Evolutionary conservation across 2,329 filamentous ascomycete species (phyloP), one percentile per base, ranked within the genome.

Genomic region (Aspergillus brunneoviolaceus): DNA sequence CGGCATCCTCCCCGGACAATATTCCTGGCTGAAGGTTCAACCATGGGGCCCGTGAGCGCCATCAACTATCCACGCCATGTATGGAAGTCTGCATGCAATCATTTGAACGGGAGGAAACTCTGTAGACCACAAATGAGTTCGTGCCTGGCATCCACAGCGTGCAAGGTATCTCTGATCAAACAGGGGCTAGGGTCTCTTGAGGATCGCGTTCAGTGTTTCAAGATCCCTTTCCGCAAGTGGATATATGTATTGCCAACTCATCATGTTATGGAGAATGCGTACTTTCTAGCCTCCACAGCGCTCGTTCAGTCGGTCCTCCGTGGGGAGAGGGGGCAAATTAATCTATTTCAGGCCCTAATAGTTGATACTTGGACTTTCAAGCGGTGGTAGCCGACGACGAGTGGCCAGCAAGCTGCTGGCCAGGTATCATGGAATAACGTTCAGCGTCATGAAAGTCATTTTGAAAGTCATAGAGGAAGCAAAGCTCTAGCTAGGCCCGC

Each of bases 141-240:
- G 62, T 65, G 62, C 62, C 62, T 65, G 52, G 54, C 21, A 49
- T 55, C 39, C 53, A 50, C 57, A 59, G 49, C 58, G 62, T 61
- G 62, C 57, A 27, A 55, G 59, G 27, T 55, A 42, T 57, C 21
- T 58, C 35, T 39, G 29, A 51, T 48, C 49, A 33, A 60, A 58
- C 51, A 60, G 51, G 60, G 51, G 57, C 39, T 64, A 52, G 53
- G 39, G 53, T 47, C 27, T 49, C 42, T 50, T 16, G 31, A 42
- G 50, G 50, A 49, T 57, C 19, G 42, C 29, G 61, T 39, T 51
- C 59, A 51, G 56, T 60, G 61, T 59, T 63, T 61, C 59, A 61
- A 61, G 47, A 52, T 19, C 27, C 35, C 21, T 16, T 48, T 27
- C 27, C 27, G n/a, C 49, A 49, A 27, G 53, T 51, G 53, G 59